phyloP scores from a whole-genome alignment of 106 monocot species.

The Dendrobium officinale region DNA sequence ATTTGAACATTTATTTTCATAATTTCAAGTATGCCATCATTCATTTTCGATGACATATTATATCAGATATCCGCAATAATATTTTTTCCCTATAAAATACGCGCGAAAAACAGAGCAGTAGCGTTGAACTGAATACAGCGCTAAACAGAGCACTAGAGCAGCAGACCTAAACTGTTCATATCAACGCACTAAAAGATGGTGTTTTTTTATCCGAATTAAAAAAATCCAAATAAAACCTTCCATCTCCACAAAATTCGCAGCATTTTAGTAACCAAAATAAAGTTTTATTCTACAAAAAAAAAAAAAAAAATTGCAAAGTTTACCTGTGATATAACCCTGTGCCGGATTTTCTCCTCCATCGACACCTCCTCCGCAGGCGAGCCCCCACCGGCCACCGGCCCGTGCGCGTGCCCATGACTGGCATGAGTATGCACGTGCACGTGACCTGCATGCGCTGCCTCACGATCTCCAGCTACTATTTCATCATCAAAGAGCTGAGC shows the following conservation, averaged over 20 bases:
- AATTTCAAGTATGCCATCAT: neutral
- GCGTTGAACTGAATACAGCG: no score
- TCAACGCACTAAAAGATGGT: no score
- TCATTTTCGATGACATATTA: neutral
- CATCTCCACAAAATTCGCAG: no score
- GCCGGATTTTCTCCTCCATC: slow-evolving; percentile 31
- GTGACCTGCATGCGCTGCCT: slow-evolving; percentile 10
- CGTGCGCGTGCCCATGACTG: slow-evolving; percentile 46
- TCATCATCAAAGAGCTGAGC: slow-evolving; percentile 34
- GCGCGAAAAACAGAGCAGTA: neutral
- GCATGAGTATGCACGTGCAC: slow-evolving; percentile 41
- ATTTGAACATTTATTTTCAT: no score
- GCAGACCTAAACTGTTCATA: no score
- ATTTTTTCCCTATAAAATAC: neutral
- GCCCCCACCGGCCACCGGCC: slow-evolving; percentile 2
- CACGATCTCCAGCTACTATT: neutral
- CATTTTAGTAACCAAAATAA: no score
- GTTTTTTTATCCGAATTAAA: no score
- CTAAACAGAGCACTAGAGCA: no score
- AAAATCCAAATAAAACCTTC: no score
- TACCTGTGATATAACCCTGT: slow-evolving; percentile 58
- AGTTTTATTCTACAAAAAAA: no score
- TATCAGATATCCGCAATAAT: neutral
- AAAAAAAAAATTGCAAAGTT: neutral
- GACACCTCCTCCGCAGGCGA: slow-evolving; percentile 16